Evolutionary conservation across 2,329 filamentous ascomycete genomes (phyloP).

Genomic region (Gaeumannomyces sp.): DNA sequence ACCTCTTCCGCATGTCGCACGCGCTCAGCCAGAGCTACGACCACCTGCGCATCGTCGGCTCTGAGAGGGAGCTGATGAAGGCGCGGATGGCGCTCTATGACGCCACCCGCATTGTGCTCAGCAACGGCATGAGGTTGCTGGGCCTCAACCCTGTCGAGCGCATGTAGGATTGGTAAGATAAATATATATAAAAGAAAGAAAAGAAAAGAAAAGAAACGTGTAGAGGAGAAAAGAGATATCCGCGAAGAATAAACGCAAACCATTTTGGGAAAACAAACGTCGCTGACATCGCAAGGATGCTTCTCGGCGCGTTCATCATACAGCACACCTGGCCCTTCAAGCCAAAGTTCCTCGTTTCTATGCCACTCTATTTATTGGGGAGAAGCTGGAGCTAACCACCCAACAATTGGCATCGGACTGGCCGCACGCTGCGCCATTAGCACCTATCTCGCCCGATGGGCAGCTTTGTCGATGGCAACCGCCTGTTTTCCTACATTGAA

Average conservation of each 20-base stretch:
- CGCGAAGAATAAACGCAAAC: neutral
- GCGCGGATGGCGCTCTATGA: conserved; percentile 75
- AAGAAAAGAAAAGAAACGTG: neutral
- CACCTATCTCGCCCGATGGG: too few species aligned
- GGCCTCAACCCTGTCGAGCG: conserved; percentile 72
- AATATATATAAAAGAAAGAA: neutral
- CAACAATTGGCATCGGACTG: too few species aligned
- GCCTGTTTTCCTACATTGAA: too few species aligned
- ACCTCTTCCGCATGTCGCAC: conserved; percentile 85
- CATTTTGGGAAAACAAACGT: too few species aligned
- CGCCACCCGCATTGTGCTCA: conserved; percentile 65
- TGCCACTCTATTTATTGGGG: too few species aligned
- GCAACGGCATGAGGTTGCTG: conserved; percentile 77
- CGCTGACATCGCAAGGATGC: too few species aligned
- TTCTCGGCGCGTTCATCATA: too few species aligned
- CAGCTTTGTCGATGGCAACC: too few species aligned
- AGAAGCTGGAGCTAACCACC: too few species aligned
- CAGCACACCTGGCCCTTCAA: too few species aligned
- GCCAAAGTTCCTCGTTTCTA: too few species aligned
- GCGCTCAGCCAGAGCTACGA: conserved; percentile 75
- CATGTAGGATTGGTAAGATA: conserved; percentile 18
- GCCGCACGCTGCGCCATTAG: too few species aligned
- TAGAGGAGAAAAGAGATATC: neutral
- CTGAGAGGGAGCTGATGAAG: conserved; percentile 63
- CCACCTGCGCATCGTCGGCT: conserved; percentile 74